These are phyloP conservation scores for Brettanomyces bruxellensis DNA, from an alignment of 805 yeast genomes.

Conservation along the genomic window DNA sequence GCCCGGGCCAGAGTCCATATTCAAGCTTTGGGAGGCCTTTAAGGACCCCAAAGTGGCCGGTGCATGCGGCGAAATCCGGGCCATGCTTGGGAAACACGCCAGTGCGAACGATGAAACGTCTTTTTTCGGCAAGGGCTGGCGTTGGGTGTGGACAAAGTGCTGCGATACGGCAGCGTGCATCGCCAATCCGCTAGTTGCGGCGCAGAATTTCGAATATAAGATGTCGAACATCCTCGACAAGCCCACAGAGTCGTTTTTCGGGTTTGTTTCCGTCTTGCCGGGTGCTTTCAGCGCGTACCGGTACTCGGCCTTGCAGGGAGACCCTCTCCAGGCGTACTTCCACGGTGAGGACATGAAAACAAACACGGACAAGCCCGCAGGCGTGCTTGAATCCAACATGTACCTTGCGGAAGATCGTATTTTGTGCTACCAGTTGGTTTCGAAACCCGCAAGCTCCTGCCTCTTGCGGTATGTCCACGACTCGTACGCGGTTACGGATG, in stretches of 20 bases:
- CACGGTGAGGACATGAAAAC: slow-evolving; percentile 79
- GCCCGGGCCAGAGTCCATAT: slow-evolving; percentile 80
- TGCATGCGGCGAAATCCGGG: slow-evolving; percentile 94
- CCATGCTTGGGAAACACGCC: slow-evolving; percentile 36
- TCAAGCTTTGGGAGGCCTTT: slow-evolving; percentile 83
- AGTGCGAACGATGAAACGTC: slow-evolving; percentile 24
- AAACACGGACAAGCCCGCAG: slow-evolving; percentile 50
- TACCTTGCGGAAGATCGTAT: slow-evolving; percentile 95
- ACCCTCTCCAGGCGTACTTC: slow-evolving; percentile 81
- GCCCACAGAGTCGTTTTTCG: slow-evolving; percentile 90
- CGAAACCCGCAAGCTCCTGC: slow-evolving; percentile 65
- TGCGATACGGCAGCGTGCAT: slow-evolving; percentile 35
- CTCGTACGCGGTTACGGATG: slow-evolving; percentile 91
- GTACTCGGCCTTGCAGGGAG: slow-evolving; percentile 68
- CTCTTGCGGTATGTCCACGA: slow-evolving; percentile 74
- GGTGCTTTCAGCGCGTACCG: slow-evolving; percentile 96
- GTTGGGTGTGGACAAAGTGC: slow-evolving; percentile 37
- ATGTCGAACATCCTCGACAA: slow-evolving; percentile 91
- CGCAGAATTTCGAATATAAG: slow-evolving; percentile 94
- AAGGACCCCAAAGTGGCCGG: slow-evolving; percentile 81
- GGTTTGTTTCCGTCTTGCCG: slow-evolving; percentile 87
- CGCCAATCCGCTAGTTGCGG: slow-evolving; percentile 81
- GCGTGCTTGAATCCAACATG: slow-evolving; percentile 91
- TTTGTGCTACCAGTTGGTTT: slow-evolving; percentile 87
- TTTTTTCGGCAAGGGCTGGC: slow-evolving; percentile 13